Percentiles rank a stretch among this genome's conserved stretches.
Evolutionary conservation across 139 green algal species (phyloP).

Genomic region (Picochlorum sp.): DNA sequence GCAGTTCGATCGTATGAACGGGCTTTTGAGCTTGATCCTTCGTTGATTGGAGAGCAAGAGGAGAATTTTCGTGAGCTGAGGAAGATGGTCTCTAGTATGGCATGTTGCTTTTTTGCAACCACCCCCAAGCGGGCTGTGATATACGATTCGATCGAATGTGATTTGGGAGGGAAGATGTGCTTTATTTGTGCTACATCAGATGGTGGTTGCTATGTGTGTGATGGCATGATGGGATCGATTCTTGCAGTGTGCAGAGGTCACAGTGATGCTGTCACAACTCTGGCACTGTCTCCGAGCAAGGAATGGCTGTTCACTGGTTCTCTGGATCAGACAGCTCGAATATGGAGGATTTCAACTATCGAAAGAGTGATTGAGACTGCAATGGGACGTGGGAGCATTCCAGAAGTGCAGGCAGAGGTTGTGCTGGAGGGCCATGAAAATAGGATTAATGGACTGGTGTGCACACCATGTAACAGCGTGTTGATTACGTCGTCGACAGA

Average conservation of each 20-base stretch:
- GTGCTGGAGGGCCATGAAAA: neutral
- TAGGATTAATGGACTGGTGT: slow-evolving; percentile 4
- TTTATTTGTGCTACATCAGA: neutral
- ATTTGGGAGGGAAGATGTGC: neutral
- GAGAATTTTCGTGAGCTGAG: neutral
- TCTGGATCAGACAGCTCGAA: neutral
- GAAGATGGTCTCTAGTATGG: neutral
- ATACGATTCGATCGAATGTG: neutral
- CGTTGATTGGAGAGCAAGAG: neutral
- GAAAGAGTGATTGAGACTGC: neutral
- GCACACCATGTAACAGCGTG: neutral
- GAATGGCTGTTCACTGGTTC: neutral
- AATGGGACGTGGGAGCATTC: neutral
- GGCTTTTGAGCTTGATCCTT: neutral
- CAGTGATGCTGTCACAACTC: neutral
- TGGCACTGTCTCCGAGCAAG: neutral
- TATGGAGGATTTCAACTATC: neutral
- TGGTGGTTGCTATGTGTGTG: neutral
- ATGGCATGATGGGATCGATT: neutral
- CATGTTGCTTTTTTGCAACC: neutral
- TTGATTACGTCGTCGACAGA: slow-evolving; percentile 7
- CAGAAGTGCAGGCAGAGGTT: neutral
- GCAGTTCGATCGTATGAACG: neutral
- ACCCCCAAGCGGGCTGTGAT: neutral
- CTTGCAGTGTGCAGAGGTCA: neutral